These are phyloP conservation scores for Posidonia oceanica DNA, from an alignment of 116 monocot species.

Conservation along the genomic window DNA sequence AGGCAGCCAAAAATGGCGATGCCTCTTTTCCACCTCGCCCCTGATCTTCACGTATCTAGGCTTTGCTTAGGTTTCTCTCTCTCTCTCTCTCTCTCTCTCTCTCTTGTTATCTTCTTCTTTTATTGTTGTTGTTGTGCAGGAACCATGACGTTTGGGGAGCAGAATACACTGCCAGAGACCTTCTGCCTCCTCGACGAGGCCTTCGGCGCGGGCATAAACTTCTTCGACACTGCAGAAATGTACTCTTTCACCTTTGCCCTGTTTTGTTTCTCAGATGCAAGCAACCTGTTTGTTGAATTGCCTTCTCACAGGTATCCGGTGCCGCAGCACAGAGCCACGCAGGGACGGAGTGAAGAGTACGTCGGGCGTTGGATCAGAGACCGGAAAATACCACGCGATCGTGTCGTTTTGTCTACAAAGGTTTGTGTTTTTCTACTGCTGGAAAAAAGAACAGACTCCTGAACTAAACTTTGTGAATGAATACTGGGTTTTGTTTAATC, in stretches of 20 bases:
- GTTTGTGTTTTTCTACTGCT: constrained; percentile 9
- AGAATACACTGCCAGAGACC: constrained; percentile 33
- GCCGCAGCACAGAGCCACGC: constrained; percentile 57
- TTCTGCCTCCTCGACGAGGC: constrained; percentile 58
- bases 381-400: constrained; percentile 49
- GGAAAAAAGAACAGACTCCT: background rate
- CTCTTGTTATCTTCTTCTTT: background rate
- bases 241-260: constrained; percentile 9
- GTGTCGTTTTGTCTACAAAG: constrained; percentile 70
- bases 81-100: background rate
- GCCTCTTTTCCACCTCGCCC: constrained; percentile 57
- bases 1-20: constrained; percentile 7
- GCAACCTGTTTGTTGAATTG: background rate
- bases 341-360: constrained; percentile 81
- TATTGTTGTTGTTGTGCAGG: constrained; percentile 16
- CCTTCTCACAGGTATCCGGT: constrained; percentile 67
- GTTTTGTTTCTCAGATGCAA: background rate
- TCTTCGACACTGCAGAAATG: constrained; percentile 85
- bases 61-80: constrained; percentile 73
- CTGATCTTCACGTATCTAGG: constrained; percentile 57
- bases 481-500: no score
- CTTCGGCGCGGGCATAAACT: constrained; percentile 65
- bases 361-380: constrained; percentile 58
- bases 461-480: no score
- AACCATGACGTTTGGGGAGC: constrained; percentile 88